Conservation (phyloP, 2,329 filamentous ascomycete genomes). For the Ophiostoma sp. region DNA sequence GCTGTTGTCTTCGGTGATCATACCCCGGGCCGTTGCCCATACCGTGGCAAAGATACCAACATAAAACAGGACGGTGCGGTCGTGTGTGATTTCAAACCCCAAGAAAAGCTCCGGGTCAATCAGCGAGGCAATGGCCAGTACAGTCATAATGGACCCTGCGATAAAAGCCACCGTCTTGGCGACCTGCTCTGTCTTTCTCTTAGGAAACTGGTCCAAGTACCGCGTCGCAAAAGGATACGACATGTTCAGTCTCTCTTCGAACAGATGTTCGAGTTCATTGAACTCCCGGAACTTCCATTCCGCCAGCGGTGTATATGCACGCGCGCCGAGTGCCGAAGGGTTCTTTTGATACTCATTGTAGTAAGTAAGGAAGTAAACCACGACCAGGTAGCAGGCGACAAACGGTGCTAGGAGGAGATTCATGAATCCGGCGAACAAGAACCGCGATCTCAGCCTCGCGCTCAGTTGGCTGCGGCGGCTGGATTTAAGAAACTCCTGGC, state of each 20-base stretch:
- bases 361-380: slow-evolving; percentile 92
- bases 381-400: slow-evolving; percentile 78
- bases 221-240: slow-evolving; percentile 89
- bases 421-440: slow-evolving; percentile 80
- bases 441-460: slow-evolving; percentile 71
- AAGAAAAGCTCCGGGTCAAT: slow-evolving; percentile 89
- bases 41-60: slow-evolving; percentile 78
- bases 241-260: slow-evolving; percentile 87
- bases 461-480: slow-evolving; percentile 78
- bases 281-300: slow-evolving; percentile 99
- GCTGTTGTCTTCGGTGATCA: slow-evolving; percentile 81
- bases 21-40: slow-evolving; percentile 79
- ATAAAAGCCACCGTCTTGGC: slow-evolving; percentile 85
- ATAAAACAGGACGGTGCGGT: slow-evolving; percentile 88
- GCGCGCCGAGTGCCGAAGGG: slow-evolving; percentile 79
- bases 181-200: slow-evolving; percentile 85
- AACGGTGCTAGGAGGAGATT: slow-evolving; percentile 86
- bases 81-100: slow-evolving; percentile 85
- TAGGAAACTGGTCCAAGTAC: slow-evolving; percentile 95
- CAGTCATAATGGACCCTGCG: slow-evolving; percentile 79
- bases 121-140: slow-evolving; percentile 81
- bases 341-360: slow-evolving; percentile 98
- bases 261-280: slow-evolving; percentile 92
- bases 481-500: slow-evolving; percentile 80
- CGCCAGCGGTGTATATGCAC: slow-evolving; percentile 88